phyloP scores from a whole-genome alignment of 495 filamentous ascomycete genomes.

The Penicillium tannophilum region DNA sequence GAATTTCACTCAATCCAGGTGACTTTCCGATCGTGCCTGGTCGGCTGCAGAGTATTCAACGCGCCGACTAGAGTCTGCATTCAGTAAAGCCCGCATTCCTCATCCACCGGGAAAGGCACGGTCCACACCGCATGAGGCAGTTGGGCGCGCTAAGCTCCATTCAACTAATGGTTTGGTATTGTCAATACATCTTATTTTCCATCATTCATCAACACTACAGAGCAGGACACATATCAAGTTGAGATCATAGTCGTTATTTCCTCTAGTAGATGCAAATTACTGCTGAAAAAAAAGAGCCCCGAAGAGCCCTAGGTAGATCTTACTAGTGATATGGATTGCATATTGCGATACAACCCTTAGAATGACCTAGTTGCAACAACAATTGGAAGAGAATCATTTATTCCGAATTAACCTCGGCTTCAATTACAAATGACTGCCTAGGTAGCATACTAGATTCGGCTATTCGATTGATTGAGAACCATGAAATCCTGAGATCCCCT shows the following conservation, averaged over 20 bases:
- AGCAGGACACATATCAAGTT: not conserved
- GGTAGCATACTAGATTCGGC: not conserved
- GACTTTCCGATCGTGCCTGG: not conserved
- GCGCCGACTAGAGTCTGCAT: not conserved
- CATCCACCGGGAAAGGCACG: not conserved
- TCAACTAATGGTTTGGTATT: not conserved
- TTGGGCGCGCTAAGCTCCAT: slow-evolving; percentile 3
- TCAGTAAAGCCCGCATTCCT: slow-evolving; percentile 6
- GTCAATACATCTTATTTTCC: not conserved
- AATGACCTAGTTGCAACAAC: no score
- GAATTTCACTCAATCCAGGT: not conserved
- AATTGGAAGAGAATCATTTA: no score
- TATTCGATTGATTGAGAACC: not conserved
- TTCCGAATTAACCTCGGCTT: not conserved
- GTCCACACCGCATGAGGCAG: slow-evolving; percentile 8
- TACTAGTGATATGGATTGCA: no score
- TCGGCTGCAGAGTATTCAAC: not conserved
- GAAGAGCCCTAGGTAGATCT: no score
- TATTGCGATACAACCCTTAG: no score
- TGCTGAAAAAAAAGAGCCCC: not conserved
- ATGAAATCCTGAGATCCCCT: not conserved
- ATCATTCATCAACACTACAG: not conserved
- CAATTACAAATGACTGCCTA: not conserved
- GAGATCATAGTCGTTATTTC: not conserved
- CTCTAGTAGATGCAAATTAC: not conserved